Evolutionary conservation across 2,329 filamentous ascomycete genomes (phyloP).

Genomic region (Bertia moriformis): DNA sequence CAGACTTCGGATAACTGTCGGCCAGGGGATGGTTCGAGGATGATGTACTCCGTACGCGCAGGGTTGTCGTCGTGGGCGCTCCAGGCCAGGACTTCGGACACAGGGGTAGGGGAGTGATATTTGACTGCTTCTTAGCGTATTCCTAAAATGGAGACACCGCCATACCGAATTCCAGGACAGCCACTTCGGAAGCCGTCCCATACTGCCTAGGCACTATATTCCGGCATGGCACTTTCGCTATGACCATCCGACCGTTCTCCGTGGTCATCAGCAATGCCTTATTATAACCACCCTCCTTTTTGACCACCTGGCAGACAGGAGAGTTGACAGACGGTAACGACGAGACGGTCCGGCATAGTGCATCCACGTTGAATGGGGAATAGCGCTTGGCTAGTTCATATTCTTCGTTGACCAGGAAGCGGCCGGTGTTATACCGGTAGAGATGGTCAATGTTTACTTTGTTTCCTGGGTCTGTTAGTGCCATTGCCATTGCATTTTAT

Average conservation of each 20-base stretch:
- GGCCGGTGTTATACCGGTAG: constrained; percentile 12
- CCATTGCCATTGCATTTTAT: background rate
- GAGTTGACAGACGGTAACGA: constrained; percentile 7
- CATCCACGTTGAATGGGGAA: constrained; percentile 12
- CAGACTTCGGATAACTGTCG: constrained; percentile 13
- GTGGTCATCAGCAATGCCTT: constrained; percentile 11
- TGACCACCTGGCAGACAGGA: constrained; percentile 12
- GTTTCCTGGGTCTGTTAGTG: background rate
- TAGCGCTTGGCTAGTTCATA: constrained; percentile 10
- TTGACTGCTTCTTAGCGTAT: constrained; percentile 5
- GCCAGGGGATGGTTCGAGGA: constrained; percentile 16
- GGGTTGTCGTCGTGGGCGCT: constrained; percentile 10
- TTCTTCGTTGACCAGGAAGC: constrained; percentile 12
- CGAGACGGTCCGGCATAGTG: constrained; percentile 12
- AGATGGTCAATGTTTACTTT: constrained; percentile 5
- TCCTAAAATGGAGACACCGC: background rate
- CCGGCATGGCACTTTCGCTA: constrained; percentile 10
- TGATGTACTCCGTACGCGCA: constrained; percentile 16
- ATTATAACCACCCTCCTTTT: constrained; percentile 13
- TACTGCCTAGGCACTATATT: constrained; percentile 6
- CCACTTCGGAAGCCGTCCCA: constrained; percentile 11
- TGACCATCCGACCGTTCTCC: constrained; percentile 7
- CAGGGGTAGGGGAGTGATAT: constrained; percentile 9
- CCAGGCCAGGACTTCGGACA: constrained; percentile 13
- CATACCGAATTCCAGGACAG: constrained; percentile 9